Evolutionary conservation across 805 yeast genomes (phyloP), one percentile per base, ranked within the genome.

Genomic region (Metschnikowia proteae): DNA sequence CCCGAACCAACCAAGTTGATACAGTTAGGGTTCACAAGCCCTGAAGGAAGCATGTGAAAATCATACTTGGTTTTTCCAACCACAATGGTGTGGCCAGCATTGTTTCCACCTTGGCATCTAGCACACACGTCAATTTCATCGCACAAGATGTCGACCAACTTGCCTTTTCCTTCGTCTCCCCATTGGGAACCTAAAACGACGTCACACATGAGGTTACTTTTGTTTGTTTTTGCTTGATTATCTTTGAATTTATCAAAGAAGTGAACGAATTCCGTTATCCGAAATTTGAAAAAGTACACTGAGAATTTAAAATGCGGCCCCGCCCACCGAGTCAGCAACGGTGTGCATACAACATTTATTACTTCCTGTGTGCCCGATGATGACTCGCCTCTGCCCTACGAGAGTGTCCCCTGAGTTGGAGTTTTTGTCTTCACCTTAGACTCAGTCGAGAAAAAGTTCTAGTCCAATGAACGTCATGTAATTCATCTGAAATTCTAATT

Each of bases 151-250:
- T 94, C 99, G 43, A 94, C 99, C 50, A 94, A 80, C 71, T 94
- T 94, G 50, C 99, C 99, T 68, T 94, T 94, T 66, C 99, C 99
- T 81, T 94, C 99, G 66, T 94, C 99, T 56, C 99, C 99, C 99
- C 99, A 94, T 73, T 94, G 99, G 71, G 98, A 76, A 51, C 99
- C 99, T 62, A 94, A 79, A 47, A 94, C 99, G 56, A 94, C 98
- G 74, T 85, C 86, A 67, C 88, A 85, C 91, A 84, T 84, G 25
- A 38, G 23, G 40, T 25, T 9, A 38, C 3, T 22, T 13, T 43
- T 32, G 28, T 32, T 43, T 32, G 10, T 25, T 36, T 33, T 28
- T 42, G 37, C 26, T 45, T 48, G 37, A 34, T 37, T 48, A 56
- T 52, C 53, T 55, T 55, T 47, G 51, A 42, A 42, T 46, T 41